Evolutionary conservation across 345 rosid genomes (phyloP).

Genomic region (Bretschneidera sinensis): DNA sequence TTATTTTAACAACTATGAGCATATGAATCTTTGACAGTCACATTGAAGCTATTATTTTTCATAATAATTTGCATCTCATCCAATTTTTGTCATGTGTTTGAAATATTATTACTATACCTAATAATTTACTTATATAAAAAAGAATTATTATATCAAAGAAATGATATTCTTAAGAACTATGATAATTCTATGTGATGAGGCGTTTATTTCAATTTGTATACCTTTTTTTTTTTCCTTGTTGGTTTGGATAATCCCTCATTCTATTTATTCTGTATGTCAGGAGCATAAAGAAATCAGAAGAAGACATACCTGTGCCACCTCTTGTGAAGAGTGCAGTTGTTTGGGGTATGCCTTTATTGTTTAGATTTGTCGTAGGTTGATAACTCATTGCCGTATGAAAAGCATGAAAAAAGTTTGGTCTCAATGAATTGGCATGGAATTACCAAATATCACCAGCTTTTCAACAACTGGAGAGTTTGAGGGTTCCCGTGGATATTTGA

Average conservation of each 20-base stretch:
- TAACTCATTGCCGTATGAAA: not conserved
- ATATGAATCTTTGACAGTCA: too few relatives aligned
- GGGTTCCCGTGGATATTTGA: too few relatives aligned
- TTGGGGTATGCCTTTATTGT: conserved; percentile 56
- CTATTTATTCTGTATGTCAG: conserved; percentile 26
- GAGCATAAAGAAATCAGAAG: conserved; percentile 73
- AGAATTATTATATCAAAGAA: too few relatives aligned
- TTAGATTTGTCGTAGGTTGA: not conserved
- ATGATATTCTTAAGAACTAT: too few relatives aligned
- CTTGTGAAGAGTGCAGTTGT: conserved; percentile 87
- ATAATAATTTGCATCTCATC: too few relatives aligned
- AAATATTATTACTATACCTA: too few relatives aligned
- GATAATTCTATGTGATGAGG: not conserved
- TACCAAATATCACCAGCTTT: not conserved
- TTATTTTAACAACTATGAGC: too few relatives aligned
- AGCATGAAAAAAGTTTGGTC: not conserved
- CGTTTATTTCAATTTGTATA: too few relatives aligned
- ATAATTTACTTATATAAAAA: too few relatives aligned
- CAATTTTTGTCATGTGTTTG: too few relatives aligned
- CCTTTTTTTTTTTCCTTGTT: not conserved
- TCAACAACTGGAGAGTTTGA: not conserved
- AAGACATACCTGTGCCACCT: conserved; percentile 87
- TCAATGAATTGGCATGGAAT: not conserved
- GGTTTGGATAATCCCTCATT: not conserved
- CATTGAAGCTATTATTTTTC: too few relatives aligned